Base-by-base conservation (phyloP, 345 rosid species). In the Eucalyptus melliodora region DNA sequence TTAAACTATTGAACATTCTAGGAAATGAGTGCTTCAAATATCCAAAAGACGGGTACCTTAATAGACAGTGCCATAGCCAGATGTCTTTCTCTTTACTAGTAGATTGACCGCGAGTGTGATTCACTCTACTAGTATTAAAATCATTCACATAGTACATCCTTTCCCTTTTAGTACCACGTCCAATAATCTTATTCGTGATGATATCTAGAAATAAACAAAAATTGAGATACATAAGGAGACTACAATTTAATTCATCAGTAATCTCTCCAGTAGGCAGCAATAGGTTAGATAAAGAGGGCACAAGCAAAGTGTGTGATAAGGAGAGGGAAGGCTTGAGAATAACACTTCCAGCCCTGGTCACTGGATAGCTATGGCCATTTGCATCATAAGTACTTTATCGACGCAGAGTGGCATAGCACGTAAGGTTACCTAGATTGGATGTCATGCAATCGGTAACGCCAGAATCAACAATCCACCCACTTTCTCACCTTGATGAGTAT, bases 401-500 rank as follows among this genome's bases (percentile, higher is more conserved):
- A 9, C 42, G 3, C 1, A 19, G 51, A 42, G n/a, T 14, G 50
- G 86, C 37, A 56, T 24, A 31, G 15, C 81, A 8, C 3, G 27
- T 40, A 37, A 89, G 40, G 26, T 80, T 81, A 7, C 19, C 7
- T 5, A 26, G 37, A 55, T 88, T 86, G 62, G 49, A 81, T 6
- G 89, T 89, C 89, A 87, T 87, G 44, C 59, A 69, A 60, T 91
- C 72, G 0, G 27, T 87, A 30, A 55, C 44, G 14, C 87, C 31
- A 2, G 8, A 91, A 30, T 89, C 67, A 51, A 90, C 55, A 11
- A 90, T 16, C 92, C 87, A 91, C 6, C 47, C 50, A 88, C 9
- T 30, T 31, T 31, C 26, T 56, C 14, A 24, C 65, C 11, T 2
- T 59, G 14, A 59, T 59, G 65, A 59, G 65, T 59, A 26, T 27